These are phyloP conservation scores for Ustilago trichophora DNA, from an alignment of 1,284 basidiomycete genomes.

Conservation along the genomic window DNA sequence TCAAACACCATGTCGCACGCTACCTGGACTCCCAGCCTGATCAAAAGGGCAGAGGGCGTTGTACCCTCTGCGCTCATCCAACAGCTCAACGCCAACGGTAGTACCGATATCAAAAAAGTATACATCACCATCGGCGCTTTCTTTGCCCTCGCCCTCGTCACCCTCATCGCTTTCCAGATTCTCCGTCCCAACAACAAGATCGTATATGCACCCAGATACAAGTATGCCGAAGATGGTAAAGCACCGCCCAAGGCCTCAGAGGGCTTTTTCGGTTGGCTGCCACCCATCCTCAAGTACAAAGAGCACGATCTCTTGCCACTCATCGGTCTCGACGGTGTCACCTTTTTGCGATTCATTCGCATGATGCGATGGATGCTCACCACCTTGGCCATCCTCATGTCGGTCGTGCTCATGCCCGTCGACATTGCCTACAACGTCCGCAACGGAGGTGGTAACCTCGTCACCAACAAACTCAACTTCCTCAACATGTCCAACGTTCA, in stretches of 20 bases:
- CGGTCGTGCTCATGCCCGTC: conserved; percentile 81
- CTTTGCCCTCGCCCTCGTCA: conserved; percentile 42
- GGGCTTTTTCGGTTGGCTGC: conserved; percentile 77
- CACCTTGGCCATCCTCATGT: conserved; percentile 70
- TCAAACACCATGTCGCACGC: conserved; percentile 14
- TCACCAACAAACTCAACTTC: conserved; percentile 44
- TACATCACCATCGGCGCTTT: conserved; percentile 51
- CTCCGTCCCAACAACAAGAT: conserved; percentile 70
- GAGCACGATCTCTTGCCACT: conserved; percentile 89
- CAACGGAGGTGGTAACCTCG: conserved; percentile 28
- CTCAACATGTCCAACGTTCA: conserved; percentile 60
- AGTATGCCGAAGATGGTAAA: conserved; percentile 84
- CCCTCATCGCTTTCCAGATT: conserved; percentile 56
- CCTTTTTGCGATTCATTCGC: conserved; percentile 89
- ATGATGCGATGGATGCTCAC: conserved; percentile 73
- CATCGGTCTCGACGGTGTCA: conserved; percentile 87
- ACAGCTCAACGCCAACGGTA: conserved; percentile 43
- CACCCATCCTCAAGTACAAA: conserved; percentile 81
- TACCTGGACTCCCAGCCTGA: background rate
- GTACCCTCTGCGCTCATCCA: conserved; percentile 32
- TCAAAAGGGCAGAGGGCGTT: conserved; percentile 14
- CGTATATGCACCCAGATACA: conserved; percentile 82
- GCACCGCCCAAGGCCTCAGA: conserved; percentile 75
- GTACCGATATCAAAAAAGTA: conserved; percentile 39
- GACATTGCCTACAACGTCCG: conserved; percentile 69